phyloP scores from a whole-genome alignment of 2,329 filamentous ascomycete genomes.

The Venturia asperata region DNA sequence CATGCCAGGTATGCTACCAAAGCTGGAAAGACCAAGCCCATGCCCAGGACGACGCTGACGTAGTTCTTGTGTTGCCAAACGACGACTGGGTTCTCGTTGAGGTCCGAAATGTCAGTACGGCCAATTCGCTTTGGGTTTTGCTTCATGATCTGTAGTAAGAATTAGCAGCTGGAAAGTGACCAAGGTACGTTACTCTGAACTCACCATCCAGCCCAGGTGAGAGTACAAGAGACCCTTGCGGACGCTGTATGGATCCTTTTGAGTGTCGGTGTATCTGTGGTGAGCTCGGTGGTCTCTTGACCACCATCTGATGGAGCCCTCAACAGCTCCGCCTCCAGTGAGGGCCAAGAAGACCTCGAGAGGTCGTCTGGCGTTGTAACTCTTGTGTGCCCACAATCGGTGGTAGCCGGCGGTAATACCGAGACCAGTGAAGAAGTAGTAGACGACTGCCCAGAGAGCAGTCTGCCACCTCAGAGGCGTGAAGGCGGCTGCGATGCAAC shows the following conservation, averaged over 20 bases:
- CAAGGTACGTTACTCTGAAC: neutral
- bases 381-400: slow-evolving; percentile 40
- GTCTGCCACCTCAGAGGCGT: slow-evolving; percentile 69
- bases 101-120: slow-evolving; percentile 45
- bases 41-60: slow-evolving; percentile 42
- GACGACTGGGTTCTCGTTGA: slow-evolving; percentile 46
- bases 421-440: slow-evolving; percentile 79
- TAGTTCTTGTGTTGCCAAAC: slow-evolving; percentile 46
- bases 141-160: slow-evolving; percentile 35
- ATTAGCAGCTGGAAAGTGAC: neutral
- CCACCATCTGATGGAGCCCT: slow-evolving; percentile 47
- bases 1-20: slow-evolving; percentile 42
- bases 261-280: slow-evolving; percentile 47
- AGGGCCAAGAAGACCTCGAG: slow-evolving; percentile 43
- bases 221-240: slow-evolving; percentile 47
- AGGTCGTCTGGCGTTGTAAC: slow-evolving; percentile 40
- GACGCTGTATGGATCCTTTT: slow-evolving; percentile 47
- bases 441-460: slow-evolving; percentile 63
- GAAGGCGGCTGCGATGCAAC: slow-evolving; percentile 71
- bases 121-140: slow-evolving; percentile 48
- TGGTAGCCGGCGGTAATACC: slow-evolving; percentile 42
- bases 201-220: slow-evolving; percentile 47
- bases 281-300: slow-evolving; percentile 45
- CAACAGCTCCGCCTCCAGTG: slow-evolving; percentile 43
- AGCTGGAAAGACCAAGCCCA: slow-evolving; percentile 44